Evolutionary conservation across 1,139 yeast species (phyloP), one percentile per base, ranked within the genome.

Genomic region (Diutina ranongensis): DNA sequence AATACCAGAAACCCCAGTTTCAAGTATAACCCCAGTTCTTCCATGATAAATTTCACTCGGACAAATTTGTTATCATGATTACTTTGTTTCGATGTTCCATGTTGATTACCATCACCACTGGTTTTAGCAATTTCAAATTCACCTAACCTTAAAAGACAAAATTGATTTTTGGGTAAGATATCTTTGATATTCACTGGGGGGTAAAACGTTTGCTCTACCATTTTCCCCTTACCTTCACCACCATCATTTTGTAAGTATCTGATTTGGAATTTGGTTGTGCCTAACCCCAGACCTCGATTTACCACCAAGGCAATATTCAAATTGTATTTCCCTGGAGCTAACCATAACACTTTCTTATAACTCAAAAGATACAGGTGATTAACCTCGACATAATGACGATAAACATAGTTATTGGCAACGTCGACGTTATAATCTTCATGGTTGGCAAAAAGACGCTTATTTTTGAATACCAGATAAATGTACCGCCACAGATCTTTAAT

Each of bases 131-230:
- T 59, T n/a, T 51, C 54, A 52, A 80, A 75, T 46, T 64, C 68
- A 0, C 83, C 85, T 22, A 78, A 53, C 52, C 75, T 72, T 35
- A 80, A 56, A 46, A 77, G 63, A 45, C 78, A 68, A 52, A 78
- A 69, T 51, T 70, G 72, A 35, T 68, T 65, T 47, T 69, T 70
- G 2, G 84, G 83, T 22, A 78, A 61, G 35, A 79, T 65, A 25
- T 79, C 83, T 48, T 71, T 72, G 41, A 80, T 73, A 52, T 76
- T 74, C 0, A 76, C 65, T 0, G 84, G 80, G 0, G 83, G 81
- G 53, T 68, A 76, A 51, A 68, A 76, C 2, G 71, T 65, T 46
- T 70, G 64, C 9, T 62, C 51, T 1, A 55, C 51, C 16, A 53
- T 49, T 15, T 57, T 51, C 5, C 58, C 60, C 19, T 51, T 46